Conservation (phyloP, 2,329 filamentous ascomycete genomes). For the Arthrobotrys sphaeroides region DNA sequence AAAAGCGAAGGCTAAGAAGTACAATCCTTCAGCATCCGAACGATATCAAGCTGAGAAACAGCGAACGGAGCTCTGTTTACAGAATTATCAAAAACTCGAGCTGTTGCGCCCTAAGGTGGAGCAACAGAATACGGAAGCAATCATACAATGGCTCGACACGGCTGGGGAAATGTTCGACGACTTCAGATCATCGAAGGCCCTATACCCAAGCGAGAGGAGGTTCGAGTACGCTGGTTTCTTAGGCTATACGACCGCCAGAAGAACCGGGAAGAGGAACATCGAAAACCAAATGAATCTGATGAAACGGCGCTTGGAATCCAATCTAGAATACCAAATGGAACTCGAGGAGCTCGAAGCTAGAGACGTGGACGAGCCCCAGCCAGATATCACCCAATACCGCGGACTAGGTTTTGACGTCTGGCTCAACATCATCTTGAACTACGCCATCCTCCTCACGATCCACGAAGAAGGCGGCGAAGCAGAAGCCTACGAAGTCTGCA, state of each 20-base stretch:
- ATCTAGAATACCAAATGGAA: slow-evolving; percentile 49
- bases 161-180: slow-evolving; percentile 69
- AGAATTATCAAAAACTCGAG: slow-evolving; percentile 63
- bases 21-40: slow-evolving; percentile 55
- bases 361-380: slow-evolving; percentile 36
- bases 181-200: slow-evolving; percentile 69
- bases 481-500: slow-evolving; percentile 80
- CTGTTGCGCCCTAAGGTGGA: slow-evolving; percentile 65
- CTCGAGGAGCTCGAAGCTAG: slow-evolving; percentile 54
- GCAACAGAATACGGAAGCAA: slow-evolving; percentile 65
- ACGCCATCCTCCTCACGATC: slow-evolving; percentile 78
- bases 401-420: slow-evolving; percentile 83
- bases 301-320: slow-evolving; percentile 60
- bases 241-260: slow-evolving; percentile 63
- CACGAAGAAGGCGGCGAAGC: slow-evolving; percentile 66
- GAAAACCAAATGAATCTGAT: slow-evolving; percentile 59
- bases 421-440: slow-evolving; percentile 90
- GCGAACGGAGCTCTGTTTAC: slow-evolving; percentile 62
- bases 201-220: slow-evolving; percentile 68
- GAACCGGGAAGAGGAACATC: slow-evolving; percentile 60
- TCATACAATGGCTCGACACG: slow-evolving; percentile 69
- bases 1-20: slow-evolving; percentile 21
- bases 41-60: slow-evolving; percentile 60
- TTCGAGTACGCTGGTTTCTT: slow-evolving; percentile 64
- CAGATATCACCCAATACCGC: slow-evolving; percentile 66